These are phyloP conservation scores for Candida vaughaniae DNA, from an alignment of 805 yeast species.

Conservation along the genomic window DNA sequence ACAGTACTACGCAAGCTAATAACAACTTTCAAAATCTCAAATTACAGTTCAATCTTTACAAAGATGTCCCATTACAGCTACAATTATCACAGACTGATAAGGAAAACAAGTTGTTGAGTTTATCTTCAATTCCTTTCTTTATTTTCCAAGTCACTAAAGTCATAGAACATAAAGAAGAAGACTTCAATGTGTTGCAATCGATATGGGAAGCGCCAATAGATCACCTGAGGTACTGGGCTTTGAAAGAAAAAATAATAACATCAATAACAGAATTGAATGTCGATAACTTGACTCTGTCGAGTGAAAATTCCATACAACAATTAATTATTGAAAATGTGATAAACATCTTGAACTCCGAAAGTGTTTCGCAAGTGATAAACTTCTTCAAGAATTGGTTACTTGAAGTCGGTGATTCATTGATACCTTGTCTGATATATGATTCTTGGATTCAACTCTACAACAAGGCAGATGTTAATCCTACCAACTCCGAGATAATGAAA, in stretches of 20 bases:
- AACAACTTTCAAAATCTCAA: slow-evolving; percentile 39
- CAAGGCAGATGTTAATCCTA: slow-evolving; percentile 12
- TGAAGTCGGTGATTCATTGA: slow-evolving; percentile 40
- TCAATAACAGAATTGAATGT: slow-evolving; percentile 19
- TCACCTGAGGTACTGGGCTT: slow-evolving; percentile 33
- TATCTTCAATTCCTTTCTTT: slow-evolving; percentile 33
- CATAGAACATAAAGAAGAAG: slow-evolving; percentile 15
- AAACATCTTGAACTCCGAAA: slow-evolving; percentile 10
- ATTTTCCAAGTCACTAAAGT: slow-evolving; percentile 21
- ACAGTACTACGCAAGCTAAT: slow-evolving; percentile 25
- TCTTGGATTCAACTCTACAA: slow-evolving; percentile 13
- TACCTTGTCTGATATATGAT: slow-evolving; percentile 42
- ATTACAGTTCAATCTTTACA: slow-evolving; percentile 36
- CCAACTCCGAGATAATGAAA: slow-evolving; percentile 21
- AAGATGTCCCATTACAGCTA: slow-evolving; percentile 40
- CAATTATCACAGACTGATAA: slow-evolving; percentile 16
- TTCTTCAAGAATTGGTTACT: slow-evolving; percentile 41
- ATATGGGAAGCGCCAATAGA: slow-evolving; percentile 32
- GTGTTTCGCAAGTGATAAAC: slow-evolving; percentile 19
- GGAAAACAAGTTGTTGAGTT: slow-evolving; percentile 17
- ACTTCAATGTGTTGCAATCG: neutral
- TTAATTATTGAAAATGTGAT: slow-evolving; percentile 20
- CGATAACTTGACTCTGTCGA: slow-evolving; percentile 8
- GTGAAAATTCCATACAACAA: slow-evolving; percentile 22
- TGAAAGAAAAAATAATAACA: slow-evolving; percentile 28